Evolutionary conservation across 148 eudicot genomes (phyloP).

Genomic region (Heliosperma pusillum): DNA sequence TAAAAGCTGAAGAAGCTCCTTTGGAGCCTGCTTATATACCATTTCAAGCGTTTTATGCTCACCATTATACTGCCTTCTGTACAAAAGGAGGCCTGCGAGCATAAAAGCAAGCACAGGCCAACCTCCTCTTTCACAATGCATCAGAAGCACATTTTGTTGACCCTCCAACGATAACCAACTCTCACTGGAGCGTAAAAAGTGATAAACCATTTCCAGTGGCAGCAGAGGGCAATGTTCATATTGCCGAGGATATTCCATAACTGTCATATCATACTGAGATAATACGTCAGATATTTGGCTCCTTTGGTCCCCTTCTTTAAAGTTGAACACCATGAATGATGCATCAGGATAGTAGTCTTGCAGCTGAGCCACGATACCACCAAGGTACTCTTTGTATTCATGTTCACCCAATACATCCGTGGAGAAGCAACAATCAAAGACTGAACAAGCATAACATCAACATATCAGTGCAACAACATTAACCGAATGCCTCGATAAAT

Average conservation of each 20-base stretch:
- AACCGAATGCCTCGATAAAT: not conserved
- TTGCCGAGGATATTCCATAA: slow-evolving; percentile 75
- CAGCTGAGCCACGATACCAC: slow-evolving; percentile 63
- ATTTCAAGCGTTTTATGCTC: slow-evolving; percentile 79
- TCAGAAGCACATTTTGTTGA: slow-evolving; percentile 67
- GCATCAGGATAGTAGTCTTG: slow-evolving; percentile 68
- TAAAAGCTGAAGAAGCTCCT: slow-evolving; percentile 57
- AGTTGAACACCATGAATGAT: slow-evolving; percentile 82
- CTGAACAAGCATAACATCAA: slow-evolving; percentile 29
- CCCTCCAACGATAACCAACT: slow-evolving; percentile 71
- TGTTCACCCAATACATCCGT: slow-evolving; percentile 58
- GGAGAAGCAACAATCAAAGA: slow-evolving; percentile 86
- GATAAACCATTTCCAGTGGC: slow-evolving; percentile 72
- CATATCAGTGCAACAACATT: slow-evolving; percentile 1
- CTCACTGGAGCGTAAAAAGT: slow-evolving; percentile 69
- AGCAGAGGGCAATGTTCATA: slow-evolving; percentile 68
- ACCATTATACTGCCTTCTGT: slow-evolving; percentile 58
- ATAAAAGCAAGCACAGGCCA: slow-evolving; percentile 86
- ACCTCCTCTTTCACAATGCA: slow-evolving; percentile 85
- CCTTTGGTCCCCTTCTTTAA: slow-evolving; percentile 66
- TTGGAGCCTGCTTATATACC: slow-evolving; percentile 76
- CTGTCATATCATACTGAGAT: slow-evolving; percentile 75
- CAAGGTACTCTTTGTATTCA: slow-evolving; percentile 60
- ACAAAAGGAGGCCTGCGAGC: slow-evolving; percentile 77
- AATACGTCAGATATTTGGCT: slow-evolving; percentile 67